Evolutionary conservation across 163 green algal species (phyloP), one percentile per base, ranked within the genome.

Genomic region (Volvox carteri): DNA sequence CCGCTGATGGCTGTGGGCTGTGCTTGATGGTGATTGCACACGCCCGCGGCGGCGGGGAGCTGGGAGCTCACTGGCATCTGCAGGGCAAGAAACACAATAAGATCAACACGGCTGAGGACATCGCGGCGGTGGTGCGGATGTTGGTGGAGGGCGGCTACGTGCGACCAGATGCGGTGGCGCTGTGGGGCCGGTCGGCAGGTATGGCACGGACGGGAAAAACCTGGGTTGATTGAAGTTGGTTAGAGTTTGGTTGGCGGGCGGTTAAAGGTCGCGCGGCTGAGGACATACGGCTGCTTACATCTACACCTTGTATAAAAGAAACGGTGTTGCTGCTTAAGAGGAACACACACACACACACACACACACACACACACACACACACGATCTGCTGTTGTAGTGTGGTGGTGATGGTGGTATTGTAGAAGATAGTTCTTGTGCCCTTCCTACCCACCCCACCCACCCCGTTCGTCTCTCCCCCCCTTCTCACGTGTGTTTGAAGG

Each of bases 11-110:
- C 44, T 39, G 42, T 42, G 62, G 79, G 8, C 80, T 62, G 30
- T 79, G 65, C 35, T 35, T 91, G 79, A 37, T 90, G 39, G 81
- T 67, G 4, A 44, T 92, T 1, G 88, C 75, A 5, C 90, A 93
- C 23, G 90, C 90, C 46, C 62, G 90, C 1, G 90, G 90, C n/a
- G 90, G 90, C 28, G 86, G 90, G 12, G 90, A 93, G 90, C 83
- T 92, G 56, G 95, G 95, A 18, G 62, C 92, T 28, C 68, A 65
- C 50, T 97, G 92, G 90, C 93, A 95, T 78, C 21, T 35, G 56
- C 52, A 58, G 39, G 90, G 85, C 42, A 77, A 72, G 73, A 48
- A 67, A 44, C 85, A 44, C 35, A 78, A 84, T 56, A 94, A 94
- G 83, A 4, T 23, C 18, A 93, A 90, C 19, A 93, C 89, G 28